Evolutionary conservation across 129 eudicot genomes (phyloP).

Genomic region (Mikania micrantha): DNA sequence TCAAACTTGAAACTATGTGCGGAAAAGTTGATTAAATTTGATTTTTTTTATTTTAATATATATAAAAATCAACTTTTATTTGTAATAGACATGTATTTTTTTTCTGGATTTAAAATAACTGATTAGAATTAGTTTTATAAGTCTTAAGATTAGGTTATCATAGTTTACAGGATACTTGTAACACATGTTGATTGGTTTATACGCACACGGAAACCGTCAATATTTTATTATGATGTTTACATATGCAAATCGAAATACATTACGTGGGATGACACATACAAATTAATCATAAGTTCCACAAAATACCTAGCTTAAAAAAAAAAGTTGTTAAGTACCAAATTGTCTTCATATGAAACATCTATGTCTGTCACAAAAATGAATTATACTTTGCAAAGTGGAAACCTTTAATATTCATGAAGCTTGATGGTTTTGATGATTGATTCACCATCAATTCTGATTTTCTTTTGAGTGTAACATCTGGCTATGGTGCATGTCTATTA

Average conservation of each 20-base stretch:
- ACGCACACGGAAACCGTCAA: background rate
- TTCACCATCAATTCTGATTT: background rate
- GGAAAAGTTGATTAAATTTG: no score
- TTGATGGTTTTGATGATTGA: background rate
- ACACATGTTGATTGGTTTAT: no score
- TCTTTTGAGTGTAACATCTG: background rate
- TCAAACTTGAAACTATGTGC: no score
- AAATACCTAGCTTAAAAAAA: background rate
- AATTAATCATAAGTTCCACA: background rate
- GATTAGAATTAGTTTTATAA: no score
- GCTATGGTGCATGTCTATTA: background rate
- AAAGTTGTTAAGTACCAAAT: background rate
- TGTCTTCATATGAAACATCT: background rate
- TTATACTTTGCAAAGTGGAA: background rate
- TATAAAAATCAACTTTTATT: no score
- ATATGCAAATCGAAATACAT: background rate
- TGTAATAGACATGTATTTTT: no score
- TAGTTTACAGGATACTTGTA: no score
- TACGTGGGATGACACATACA: background rate
- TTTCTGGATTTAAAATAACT: no score
- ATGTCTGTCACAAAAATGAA: background rate
- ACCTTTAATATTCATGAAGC: slow-evolving; percentile 4
- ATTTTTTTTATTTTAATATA: no score
- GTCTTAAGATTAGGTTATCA: no score
- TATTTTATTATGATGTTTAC: background rate